Percentiles rank a stretch among this genome's conserved stretches.
Conservation (phyloP, 768 basidiomycete species). For the Collybiopsis confluens region DNA sequence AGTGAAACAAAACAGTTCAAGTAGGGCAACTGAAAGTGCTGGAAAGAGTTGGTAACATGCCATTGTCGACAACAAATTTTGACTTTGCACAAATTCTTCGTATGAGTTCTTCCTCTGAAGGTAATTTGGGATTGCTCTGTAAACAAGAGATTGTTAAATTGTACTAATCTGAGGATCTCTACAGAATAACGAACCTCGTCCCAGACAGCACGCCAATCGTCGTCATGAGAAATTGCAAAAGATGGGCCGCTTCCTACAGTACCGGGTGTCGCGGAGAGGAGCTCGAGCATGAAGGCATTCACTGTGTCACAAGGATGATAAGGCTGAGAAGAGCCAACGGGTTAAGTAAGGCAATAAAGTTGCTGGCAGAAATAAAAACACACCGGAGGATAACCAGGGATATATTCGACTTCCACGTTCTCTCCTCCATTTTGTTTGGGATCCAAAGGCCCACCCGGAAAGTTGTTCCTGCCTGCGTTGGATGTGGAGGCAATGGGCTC, state of each 20-base stretch:
- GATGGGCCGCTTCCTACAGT: conserved; percentile 3
- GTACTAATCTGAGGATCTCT: background rate
- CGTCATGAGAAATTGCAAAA: conserved; percentile 9
- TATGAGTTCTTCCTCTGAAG: conserved; percentile 1
- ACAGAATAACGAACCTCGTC: background rate
- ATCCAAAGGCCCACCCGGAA: background rate
- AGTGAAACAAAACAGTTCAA: background rate
- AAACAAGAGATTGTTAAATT: background rate
- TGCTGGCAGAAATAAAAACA: background rate
- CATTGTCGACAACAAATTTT: conserved; percentile 4
- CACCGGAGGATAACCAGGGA: background rate
- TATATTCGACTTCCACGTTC: background rate
- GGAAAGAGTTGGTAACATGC: background rate
- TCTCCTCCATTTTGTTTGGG: background rate
- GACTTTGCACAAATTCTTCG: conserved; percentile 2
- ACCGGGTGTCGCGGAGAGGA: conserved; percentile 6
- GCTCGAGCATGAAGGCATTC: conserved; percentile 3
- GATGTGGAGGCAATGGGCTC: too few species aligned
- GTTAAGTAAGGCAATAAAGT: conserved; percentile 1
- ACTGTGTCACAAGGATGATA: conserved; percentile 9
- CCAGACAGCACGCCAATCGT: conserved; percentile 7
- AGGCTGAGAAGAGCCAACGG: background rate
- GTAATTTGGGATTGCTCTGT: background rate
- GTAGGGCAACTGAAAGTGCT: too few species aligned
- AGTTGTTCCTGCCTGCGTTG: too few species aligned